These are phyloP conservation scores for Cryptosporidium parvum DNA, from an alignment of 169 alveolate species.

Conservation along the genomic window DNA sequence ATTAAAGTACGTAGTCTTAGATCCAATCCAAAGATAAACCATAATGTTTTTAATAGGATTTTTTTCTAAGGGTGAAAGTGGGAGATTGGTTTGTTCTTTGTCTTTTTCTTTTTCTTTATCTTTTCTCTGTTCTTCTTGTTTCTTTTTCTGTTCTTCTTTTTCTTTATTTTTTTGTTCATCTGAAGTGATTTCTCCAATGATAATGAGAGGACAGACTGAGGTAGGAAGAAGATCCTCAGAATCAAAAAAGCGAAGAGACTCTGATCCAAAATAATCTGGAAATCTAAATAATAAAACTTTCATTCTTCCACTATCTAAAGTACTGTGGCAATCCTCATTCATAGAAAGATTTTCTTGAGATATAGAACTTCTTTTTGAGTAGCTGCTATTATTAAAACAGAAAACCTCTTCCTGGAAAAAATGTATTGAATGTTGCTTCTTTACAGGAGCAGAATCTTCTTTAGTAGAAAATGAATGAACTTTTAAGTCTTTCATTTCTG, in stretches of 20 bases:
- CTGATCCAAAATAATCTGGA: slow-evolving; percentile 47
- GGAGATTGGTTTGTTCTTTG: neutral
- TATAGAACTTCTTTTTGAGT: slow-evolving; percentile 8
- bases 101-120: neutral
- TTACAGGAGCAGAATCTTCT: neutral
- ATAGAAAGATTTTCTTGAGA: neutral
- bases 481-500: neutral
- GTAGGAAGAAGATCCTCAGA: slow-evolving; percentile 42
- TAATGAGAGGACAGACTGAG: slow-evolving; percentile 23
- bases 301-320: neutral
- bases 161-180: neutral
- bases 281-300: slow-evolving; percentile 19
- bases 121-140: neutral
- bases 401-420: neutral
- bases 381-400: neutral
- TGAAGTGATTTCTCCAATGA: neutral
- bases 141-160: neutral
- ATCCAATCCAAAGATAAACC: slow-evolving; percentile 40
- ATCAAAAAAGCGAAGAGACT: slow-evolving; percentile 45
- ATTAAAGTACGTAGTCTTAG: slow-evolving; percentile 10
- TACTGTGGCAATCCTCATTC: neutral
- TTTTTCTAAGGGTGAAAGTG: neutral
- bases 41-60: neutral
- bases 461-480: neutral
- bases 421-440: neutral